Percentiles rank a stretch among this genome's conserved stretches.
phyloP scores from a whole-genome alignment of 2,329 filamentous ascomycete species.

The Metarhizium sp. region DNA sequence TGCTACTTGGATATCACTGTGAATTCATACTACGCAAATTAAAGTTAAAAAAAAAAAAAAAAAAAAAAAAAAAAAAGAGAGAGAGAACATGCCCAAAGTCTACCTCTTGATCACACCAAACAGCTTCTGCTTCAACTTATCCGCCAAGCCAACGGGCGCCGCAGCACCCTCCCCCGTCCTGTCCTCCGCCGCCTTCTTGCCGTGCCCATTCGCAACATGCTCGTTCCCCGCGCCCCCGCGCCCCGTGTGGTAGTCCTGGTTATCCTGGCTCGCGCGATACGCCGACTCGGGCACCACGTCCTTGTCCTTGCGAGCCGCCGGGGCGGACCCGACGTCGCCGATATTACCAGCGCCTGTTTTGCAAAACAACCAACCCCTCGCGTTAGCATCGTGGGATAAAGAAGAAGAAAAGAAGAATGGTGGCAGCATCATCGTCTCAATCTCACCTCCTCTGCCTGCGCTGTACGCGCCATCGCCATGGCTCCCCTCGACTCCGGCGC shows the following conservation, averaged over 20 bases:
- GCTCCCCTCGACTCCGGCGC: constrained; percentile 42
- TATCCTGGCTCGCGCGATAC: constrained; percentile 36
- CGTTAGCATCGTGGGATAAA: background rate
- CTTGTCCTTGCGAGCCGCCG: constrained; percentile 35
- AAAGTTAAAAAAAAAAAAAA: too few relatives aligned
- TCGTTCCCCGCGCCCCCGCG: constrained; percentile 53
- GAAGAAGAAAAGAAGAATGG: too few relatives aligned
- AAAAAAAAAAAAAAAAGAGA: too few relatives aligned
- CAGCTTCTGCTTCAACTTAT: constrained; percentile 49
- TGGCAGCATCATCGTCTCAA: too few relatives aligned
- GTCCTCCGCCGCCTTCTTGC: constrained; percentile 21
- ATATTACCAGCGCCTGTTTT: constrained; percentile 48
- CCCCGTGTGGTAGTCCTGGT: constrained; percentile 45
- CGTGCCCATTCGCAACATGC: constrained; percentile 23
- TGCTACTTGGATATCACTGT: background rate
- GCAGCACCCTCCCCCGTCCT: constrained; percentile 16
- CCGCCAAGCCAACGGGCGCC: constrained; percentile 36
- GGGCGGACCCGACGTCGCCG: constrained; percentile 33
- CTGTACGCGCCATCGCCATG: constrained; percentile 50
- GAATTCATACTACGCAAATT: background rate
- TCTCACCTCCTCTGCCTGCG: constrained; percentile 48
- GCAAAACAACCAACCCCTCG: background rate
- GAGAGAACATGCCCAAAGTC: background rate
- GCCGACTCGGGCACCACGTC: constrained; percentile 45
- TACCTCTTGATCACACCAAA: constrained; percentile 40